A percentile compares a stretch with the other conserved stretches of the same genome.
Evolutionary conservation across 2,329 filamentous ascomycete genomes (phyloP).

Genomic region (Lachnellula occidentalis): DNA sequence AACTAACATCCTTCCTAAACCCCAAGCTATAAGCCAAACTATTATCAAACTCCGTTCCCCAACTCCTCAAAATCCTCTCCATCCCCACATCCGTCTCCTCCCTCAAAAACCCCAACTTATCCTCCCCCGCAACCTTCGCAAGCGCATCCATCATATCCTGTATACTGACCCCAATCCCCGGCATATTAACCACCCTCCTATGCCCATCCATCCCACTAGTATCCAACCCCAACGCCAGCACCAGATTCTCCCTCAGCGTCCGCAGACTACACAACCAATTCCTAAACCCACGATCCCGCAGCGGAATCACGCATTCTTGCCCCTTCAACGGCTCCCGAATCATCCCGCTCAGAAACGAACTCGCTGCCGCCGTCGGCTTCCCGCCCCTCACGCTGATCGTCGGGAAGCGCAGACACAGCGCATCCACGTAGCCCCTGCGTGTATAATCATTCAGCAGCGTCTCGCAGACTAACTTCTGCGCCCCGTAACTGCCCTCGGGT

Average conservation of each 20-base stretch:
- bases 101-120: slow-evolving; percentile 45
- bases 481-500: slow-evolving; percentile 54
- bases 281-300: slow-evolving; percentile 44
- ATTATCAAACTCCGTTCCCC: slow-evolving; percentile 54
- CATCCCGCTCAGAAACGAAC: slow-evolving; percentile 56
- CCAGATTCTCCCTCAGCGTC: slow-evolving; percentile 47
- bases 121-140: slow-evolving; percentile 48
- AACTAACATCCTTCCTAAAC: slow-evolving; percentile 44
- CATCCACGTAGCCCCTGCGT: slow-evolving; percentile 50
- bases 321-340: slow-evolving; percentile 55
- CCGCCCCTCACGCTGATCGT: slow-evolving; percentile 58
- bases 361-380: slow-evolving; percentile 53
- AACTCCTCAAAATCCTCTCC: slow-evolving; percentile 54
- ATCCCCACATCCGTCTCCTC: slow-evolving; percentile 50
- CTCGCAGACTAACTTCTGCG: slow-evolving; percentile 58
- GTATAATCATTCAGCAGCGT: slow-evolving; percentile 53
- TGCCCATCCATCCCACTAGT: slow-evolving; percentile 37
- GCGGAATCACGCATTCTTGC: slow-evolving; percentile 47
- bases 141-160: slow-evolving; percentile 56
- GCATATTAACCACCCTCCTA: slow-evolving; percentile 52
- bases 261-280: slow-evolving; percentile 51
- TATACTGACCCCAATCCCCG: slow-evolving; percentile 51
- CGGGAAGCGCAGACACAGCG: slow-evolving; percentile 51
- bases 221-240: slow-evolving; percentile 40
- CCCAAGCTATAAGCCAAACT: slow-evolving; percentile 45